Conservation (phyloP, 2,329 filamentous ascomycete genomes). For the Cercospora janseana region DNA sequence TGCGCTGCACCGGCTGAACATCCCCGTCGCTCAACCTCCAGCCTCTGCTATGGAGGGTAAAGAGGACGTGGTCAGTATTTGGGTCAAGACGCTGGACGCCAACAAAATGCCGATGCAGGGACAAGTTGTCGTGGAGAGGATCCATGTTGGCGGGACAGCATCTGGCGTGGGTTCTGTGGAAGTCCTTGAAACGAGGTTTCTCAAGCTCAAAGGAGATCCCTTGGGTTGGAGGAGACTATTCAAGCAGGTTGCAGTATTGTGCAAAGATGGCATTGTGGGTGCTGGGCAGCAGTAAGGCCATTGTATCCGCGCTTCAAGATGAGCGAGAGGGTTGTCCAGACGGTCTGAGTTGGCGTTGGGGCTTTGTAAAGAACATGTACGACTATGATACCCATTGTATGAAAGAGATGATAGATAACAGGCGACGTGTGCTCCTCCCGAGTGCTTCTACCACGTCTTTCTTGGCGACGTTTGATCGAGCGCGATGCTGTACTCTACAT, state of each 20-base stretch:
- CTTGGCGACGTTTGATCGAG: no score
- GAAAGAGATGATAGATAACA: no score
- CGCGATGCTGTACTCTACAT: no score
- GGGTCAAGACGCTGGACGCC: conserved; percentile 71
- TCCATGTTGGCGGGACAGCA: conserved; percentile 48
- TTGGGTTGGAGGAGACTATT: conserved; percentile 96
- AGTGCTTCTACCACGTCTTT: no score
- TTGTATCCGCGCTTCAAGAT: no score
- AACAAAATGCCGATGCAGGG: conserved; percentile 71
- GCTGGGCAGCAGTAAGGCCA: conserved; percentile 14
- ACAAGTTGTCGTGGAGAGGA: conserved; percentile 69
- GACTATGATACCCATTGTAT: no score
- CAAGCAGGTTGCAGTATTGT: conserved; percentile 87
- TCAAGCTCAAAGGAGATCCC: conserved; percentile 93
- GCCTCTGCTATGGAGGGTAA: conserved; percentile 44
- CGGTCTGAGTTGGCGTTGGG: no score
- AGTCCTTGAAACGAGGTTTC: conserved; percentile 80
- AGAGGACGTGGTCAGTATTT: conserved; percentile 54
- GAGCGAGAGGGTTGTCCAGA: no score
- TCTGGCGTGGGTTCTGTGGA: conserved; percentile 45
- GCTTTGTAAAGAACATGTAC: no score
- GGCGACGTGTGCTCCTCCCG: no score
- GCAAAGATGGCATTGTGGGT: conserved; percentile 70
- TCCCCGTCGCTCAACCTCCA: conserved; percentile 60
- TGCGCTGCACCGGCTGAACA: conserved; percentile 79